Evolutionary conservation across 345 rosid species (phyloP).

Genomic region (Stellera chamaejasme): DNA sequence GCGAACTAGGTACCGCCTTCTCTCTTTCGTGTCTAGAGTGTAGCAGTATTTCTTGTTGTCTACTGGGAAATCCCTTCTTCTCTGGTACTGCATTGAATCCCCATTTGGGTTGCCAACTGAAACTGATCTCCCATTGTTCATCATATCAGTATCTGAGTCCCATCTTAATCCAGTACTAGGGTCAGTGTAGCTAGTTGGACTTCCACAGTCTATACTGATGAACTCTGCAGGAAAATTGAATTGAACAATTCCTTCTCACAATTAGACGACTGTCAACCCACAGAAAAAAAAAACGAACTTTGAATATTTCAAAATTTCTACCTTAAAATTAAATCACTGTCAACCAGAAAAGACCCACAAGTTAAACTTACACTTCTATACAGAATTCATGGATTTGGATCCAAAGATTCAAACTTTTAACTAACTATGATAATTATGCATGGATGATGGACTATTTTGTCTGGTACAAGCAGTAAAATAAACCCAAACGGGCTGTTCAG

Average conservation of each 20-base stretch:
- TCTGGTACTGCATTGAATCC: slow-evolving; percentile 39
- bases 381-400: slow-evolving; percentile 1
- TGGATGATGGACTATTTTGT: too few relatives aligned
- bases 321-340: background rate
- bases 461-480: background rate
- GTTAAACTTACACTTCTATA: background rate
- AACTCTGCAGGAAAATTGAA: slow-evolving; percentile 48
- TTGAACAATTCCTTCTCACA: too few relatives aligned
- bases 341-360: slow-evolving; percentile 3
- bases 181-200: slow-evolving; percentile 61
- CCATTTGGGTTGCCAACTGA: slow-evolving; percentile 28
- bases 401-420: background rate
- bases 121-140: slow-evolving; percentile 45
- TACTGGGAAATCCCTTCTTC: slow-evolving; percentile 70
- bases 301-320: too few relatives aligned
- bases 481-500: background rate
- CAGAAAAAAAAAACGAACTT: background rate
- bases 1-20: slow-evolving; percentile 81
- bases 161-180: slow-evolving; percentile 66
- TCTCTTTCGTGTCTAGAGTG: slow-evolving; percentile 50
- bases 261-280: background rate
- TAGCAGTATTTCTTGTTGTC: slow-evolving; percentile 84
- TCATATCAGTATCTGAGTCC: slow-evolving; percentile 63
- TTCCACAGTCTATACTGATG: slow-evolving; percentile 87
- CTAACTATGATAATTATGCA: too few relatives aligned